Conservation (phyloP, 2,329 filamentous ascomycete species). For the Calonectria pauciramosa region DNA sequence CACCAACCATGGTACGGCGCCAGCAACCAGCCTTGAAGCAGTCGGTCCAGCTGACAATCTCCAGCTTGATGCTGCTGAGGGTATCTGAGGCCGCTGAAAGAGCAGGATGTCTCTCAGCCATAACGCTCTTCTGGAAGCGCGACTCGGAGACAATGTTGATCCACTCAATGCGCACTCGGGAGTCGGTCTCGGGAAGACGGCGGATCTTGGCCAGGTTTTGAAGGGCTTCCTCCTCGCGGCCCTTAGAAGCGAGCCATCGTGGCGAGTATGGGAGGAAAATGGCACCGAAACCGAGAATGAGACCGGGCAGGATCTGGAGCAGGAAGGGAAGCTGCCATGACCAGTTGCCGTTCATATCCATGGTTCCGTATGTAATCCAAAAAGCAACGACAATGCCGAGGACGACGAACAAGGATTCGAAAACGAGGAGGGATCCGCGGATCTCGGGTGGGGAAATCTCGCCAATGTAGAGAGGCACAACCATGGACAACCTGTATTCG, state of each 20-base stretch:
- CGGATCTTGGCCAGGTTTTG: conserved; percentile 40
- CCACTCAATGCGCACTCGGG: conserved; percentile 40
- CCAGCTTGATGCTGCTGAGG: conserved; percentile 56
- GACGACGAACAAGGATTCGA: conserved; percentile 53
- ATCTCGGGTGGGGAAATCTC: conserved; percentile 64
- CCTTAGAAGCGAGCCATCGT: conserved; percentile 45
- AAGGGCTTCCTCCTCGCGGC: conserved; percentile 43
- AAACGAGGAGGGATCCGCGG: conserved; percentile 60
- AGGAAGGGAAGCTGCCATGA: conserved; percentile 49
- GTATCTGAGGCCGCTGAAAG: conserved; percentile 50
- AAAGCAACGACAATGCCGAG: conserved; percentile 49
- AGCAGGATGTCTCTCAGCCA: conserved; percentile 50
- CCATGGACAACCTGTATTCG: conserved; percentile 44
- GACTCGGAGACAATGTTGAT: conserved; percentile 44
- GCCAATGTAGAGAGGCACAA: conserved; percentile 59
- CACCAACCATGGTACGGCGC: conserved; percentile 60
- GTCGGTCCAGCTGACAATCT: conserved; percentile 63
- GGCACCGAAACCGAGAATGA: conserved; percentile 42
- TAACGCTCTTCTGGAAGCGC: conserved; percentile 43
- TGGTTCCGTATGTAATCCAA: conserved; percentile 49
- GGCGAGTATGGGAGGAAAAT: conserved; percentile 46
- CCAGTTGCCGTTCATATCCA: conserved; percentile 41
- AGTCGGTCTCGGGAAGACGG: conserved; percentile 37
- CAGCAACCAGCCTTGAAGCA: conserved; percentile 64
- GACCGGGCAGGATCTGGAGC: conserved; percentile 45